phyloP scores from a whole-genome alignment of 768 basidiomycete genomes.

The Russula virescens region DNA sequence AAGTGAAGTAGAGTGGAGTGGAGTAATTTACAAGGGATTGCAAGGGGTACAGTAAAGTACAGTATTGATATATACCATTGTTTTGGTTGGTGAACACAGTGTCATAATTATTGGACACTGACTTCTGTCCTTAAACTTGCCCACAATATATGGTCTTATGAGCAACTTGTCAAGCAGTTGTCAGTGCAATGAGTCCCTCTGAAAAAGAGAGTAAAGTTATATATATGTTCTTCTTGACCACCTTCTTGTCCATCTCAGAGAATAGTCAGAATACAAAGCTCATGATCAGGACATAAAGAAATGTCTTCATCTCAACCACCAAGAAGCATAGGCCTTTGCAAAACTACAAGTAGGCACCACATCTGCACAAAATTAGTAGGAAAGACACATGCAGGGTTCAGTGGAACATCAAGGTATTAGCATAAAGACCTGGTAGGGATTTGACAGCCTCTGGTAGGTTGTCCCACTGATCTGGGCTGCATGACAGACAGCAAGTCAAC shows the following conservation, averaged over 20 bases:
- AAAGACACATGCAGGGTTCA: slow-evolving; percentile 67
- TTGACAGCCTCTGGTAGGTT: slow-evolving; percentile 61
- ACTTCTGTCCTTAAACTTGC: slow-evolving; percentile 21
- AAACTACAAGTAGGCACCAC: slow-evolving; percentile 40
- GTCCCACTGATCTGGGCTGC: slow-evolving; percentile 79
- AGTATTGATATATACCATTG: neutral
- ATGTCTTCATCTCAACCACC: slow-evolving; percentile 76
- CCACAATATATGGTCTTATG: slow-evolving; percentile 19
- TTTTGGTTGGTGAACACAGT: slow-evolving; percentile 2
- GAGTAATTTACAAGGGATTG: too few relatives aligned
- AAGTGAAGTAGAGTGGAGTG: neutral
- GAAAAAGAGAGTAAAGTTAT: slow-evolving; percentile 18
- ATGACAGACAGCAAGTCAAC: neutral
- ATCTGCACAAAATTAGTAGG: neutral
- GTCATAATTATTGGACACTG: slow-evolving; percentile 24
- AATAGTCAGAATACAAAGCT: slow-evolving; percentile 74
- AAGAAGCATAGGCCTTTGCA: slow-evolving; percentile 82
- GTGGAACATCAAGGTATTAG: slow-evolving; percentile 71
- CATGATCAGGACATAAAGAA: slow-evolving; percentile 63
- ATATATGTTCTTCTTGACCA: slow-evolving; percentile 68
- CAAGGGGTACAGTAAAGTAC: too few relatives aligned
- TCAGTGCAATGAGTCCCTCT: neutral
- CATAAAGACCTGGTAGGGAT: slow-evolving; percentile 63
- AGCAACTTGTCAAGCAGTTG: slow-evolving; percentile 11
- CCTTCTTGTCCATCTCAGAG: slow-evolving; percentile 67